Evolutionary conservation across 169 alveolate genomes (phyloP), one percentile per base, ranked within the genome.

Genomic region (Plasmodium malariae): DNA sequence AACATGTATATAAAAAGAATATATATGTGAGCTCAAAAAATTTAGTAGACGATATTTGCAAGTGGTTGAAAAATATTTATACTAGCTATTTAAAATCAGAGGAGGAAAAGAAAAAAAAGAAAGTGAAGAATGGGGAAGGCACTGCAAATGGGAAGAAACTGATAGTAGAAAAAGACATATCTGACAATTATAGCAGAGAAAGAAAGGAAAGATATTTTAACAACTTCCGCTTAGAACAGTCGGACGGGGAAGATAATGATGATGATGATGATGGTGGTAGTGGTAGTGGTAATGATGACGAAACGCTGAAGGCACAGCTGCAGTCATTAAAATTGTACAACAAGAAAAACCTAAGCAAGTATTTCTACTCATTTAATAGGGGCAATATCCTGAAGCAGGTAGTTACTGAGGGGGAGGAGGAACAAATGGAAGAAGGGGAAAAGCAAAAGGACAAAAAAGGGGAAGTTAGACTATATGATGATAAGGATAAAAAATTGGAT

Each of bases 381-480:
- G 92, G 92, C 5, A 86, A 86, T 34, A 86, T 86, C 28, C 54
- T 86, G 12, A 86, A 86, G 17, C 92, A 86, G 76, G 34, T 86
- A 26, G 92, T 86, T 32, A 86, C 67, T 0, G 92, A 86, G 55
- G 92, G 92, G 11, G 92, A 86, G 51, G 86, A 83, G 3, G 74
- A 63, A n/a, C 43, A 6, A 21, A 32, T 30, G 17, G 14, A n/a
- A 43, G 91, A 65, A 28, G 28, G 43, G 14, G 21, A 43, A 28
- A 51, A 62, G 6, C 32, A 68, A 55, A 28, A 34, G 1, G 19
- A 24, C 5, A 28, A 3, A 32, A 62, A 24, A 43, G 12, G 21
- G 14, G 19, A 65, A 34, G n/a, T 3, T 30, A 17, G 54, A 0
- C 54, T 17, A 34, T 17, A 36, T n/a, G n/a, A 17, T 17, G 30